Evolutionary conservation across 805 yeast genomes (phyloP), one percentile per base, ranked within the genome.

Genomic region (Clavispora phyllophila): DNA sequence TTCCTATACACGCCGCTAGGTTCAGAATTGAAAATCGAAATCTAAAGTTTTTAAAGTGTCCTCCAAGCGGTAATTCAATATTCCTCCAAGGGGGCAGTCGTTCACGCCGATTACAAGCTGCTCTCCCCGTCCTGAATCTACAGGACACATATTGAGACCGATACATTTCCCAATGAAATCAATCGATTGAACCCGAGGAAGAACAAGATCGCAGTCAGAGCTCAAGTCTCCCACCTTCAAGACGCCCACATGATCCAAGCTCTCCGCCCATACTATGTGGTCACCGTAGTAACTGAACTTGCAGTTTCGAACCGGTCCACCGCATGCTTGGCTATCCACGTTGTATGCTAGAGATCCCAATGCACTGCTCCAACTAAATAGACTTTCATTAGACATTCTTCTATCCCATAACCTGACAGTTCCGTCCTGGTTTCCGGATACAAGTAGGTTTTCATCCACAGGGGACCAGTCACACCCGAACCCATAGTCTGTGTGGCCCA

Each of bases 391-490:
- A n/a, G 59, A 32, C 41, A 49, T 60, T 38, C 86, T 53, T 32
- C 68, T 55, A 57, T 81, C 85, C 69, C 75, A 78, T 8, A 79
- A 48, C 32, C 77, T 61, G 10, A 79, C 70, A 8, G 81, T 70
- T 2, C 81, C 74, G 56, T 81, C 86, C 55, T 81, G 85, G 51
- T 72, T 76, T 5, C 85, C 85, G 0, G 83, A 73, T 4, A 77
- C 73, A 14, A 80, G 47, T 5, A 64, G 50, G 37, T 70, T 59
- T 12, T 70, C 76, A 47, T 70, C 62, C 5, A 42, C 39, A 1
- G 65, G 61, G 2, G 67, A 63, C 84, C 85, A 81, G 50, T 79
- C 84, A 53, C 83, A 79, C 32, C 80, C 66, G 48, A 80, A 80
- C 3, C 80, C 74, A 53, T 56, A 79, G 53, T 81, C 85, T 38